Percentiles rank a stretch among this genome's conserved stretches.
Evolutionary conservation across 768 basidiomycete species (phyloP).

Genomic region (Pleurotus cornucopiae): DNA sequence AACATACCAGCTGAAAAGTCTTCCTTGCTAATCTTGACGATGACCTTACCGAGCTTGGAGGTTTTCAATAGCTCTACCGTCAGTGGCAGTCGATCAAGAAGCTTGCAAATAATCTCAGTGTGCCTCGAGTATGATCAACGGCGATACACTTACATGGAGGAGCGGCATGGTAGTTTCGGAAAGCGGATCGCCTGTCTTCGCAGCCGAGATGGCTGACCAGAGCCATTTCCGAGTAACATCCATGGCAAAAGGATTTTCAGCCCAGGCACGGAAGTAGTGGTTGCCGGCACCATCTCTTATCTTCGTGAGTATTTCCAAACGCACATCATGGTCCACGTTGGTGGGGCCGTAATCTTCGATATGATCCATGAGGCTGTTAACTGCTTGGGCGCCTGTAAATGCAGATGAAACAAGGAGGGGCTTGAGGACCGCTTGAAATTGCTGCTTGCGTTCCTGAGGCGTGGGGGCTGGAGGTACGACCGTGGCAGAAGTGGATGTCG

Average conservation of each 20-base stretch:
- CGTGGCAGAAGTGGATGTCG: slow-evolving; percentile 1
- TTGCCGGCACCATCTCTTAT: slow-evolving; percentile 82
- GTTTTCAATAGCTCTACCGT: slow-evolving; percentile 62
- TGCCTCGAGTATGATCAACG: background rate
- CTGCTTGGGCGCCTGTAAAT: slow-evolving; percentile 69
- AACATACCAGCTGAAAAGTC: slow-evolving; percentile 78
- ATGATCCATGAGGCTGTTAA: slow-evolving; percentile 52
- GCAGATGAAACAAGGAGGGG: slow-evolving; percentile 53
- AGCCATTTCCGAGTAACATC: slow-evolving; percentile 82
- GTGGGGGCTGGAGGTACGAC: slow-evolving; percentile 26
- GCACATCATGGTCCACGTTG: slow-evolving; percentile 61
- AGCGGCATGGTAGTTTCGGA: slow-evolving; percentile 83
- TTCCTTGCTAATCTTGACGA: slow-evolving; percentile 74
- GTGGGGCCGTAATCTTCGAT: slow-evolving; percentile 57
- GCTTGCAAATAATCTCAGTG: slow-evolving; percentile 35
- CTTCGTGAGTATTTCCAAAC: slow-evolving; percentile 74
- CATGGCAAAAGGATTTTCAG: slow-evolving; percentile 70
- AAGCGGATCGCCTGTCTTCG: slow-evolving; percentile 45
- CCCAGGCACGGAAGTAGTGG: slow-evolving; percentile 85
- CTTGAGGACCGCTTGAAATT: slow-evolving; percentile 47
- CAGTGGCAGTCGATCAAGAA: slow-evolving; percentile 81
- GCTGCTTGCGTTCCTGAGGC: slow-evolving; percentile 51
- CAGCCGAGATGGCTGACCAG: slow-evolving; percentile 56
- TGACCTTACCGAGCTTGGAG: slow-evolving; percentile 77
- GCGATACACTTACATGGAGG: slow-evolving; percentile 63